Conservation (phyloP, 75 land plant genomes). For the Pinus albicaulis region DNA sequence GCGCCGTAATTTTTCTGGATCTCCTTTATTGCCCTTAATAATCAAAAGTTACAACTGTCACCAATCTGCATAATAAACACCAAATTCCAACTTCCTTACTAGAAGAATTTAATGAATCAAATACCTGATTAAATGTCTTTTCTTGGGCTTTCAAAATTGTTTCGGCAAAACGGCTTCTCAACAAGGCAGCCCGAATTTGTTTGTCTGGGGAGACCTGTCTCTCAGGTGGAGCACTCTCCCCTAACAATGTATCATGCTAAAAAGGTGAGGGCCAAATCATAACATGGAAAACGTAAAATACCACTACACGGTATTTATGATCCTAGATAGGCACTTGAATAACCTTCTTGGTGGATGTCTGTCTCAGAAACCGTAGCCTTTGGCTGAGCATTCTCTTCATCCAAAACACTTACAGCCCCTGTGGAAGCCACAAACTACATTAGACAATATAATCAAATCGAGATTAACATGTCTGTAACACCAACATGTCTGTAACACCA, state of each 20-base stretch:
- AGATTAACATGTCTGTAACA: too few species aligned
- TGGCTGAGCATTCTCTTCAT: constrained; percentile 19
- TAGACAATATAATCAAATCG: not conserved
- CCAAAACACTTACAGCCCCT: constrained; percentile 37
- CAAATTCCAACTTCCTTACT: not conserved
- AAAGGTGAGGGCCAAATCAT: constrained; percentile 7
- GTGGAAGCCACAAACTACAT: not conserved
- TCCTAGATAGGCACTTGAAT: constrained; percentile 17
- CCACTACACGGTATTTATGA: not conserved
- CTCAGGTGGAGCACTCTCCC: constrained; percentile 19
- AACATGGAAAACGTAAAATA: constrained; percentile 4
- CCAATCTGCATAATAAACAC: not conserved
- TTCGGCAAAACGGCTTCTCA: constrained; percentile 87
- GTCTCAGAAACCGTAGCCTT: constrained; percentile 7
- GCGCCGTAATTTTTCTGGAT: constrained; percentile 57
- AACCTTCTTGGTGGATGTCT: constrained; percentile 16
- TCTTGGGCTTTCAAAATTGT: constrained; percentile 86
- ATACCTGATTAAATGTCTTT: constrained; percentile 51
- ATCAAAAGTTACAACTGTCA: constrained; percentile 5
- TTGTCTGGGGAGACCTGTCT: constrained; percentile 51
- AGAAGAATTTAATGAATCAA: not conserved
- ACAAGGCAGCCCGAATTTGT: constrained; percentile 73
- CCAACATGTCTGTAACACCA: too few species aligned
- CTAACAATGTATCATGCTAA: constrained; percentile 3
- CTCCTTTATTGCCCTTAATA: constrained; percentile 47